A percentile compares a stretch with the other conserved stretches of the same genome.
Evolutionary conservation across 257 asterid genomes (phyloP).

Genomic region (Lycium ferocissimum): DNA sequence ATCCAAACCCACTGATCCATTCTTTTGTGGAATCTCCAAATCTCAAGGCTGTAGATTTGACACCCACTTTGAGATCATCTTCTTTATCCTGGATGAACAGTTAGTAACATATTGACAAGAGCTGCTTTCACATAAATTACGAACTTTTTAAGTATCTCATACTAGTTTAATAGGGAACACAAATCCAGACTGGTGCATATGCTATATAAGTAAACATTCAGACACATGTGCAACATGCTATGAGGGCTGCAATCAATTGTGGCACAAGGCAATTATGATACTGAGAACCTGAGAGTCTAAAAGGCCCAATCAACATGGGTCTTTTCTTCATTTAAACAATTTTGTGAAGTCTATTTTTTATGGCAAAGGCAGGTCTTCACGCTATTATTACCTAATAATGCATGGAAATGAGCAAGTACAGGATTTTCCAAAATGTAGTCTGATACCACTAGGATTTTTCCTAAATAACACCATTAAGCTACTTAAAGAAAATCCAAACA

Average conservation of each 20-base stretch:
- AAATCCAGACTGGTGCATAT: background rate
- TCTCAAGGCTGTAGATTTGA: slow-evolving; percentile 89
- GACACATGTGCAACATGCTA: background rate
- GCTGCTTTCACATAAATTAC: slow-evolving; percentile 18
- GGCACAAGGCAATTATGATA: background rate
- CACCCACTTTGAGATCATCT: slow-evolving; percentile 82
- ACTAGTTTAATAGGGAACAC: background rate
- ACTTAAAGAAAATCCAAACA: background rate
- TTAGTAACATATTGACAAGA: background rate
- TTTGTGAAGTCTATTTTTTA: background rate
- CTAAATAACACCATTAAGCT: background rate
- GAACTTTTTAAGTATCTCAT: background rate
- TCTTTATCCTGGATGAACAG: slow-evolving; percentile 71
- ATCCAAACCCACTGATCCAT: slow-evolving; percentile 80
- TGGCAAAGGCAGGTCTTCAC: background rate
- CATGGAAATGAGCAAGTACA: no score
- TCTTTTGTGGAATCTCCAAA: slow-evolving; percentile 83
- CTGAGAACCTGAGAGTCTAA: background rate
- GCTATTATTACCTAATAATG: no score
- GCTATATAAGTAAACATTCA: background rate
- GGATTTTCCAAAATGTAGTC: background rate
- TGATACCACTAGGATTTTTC: background rate
- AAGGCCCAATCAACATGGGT: background rate
- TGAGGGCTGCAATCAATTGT: background rate
- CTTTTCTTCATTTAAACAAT: background rate